Conservation (phyloP, 768 basidiomycete genomes). For the Boletus vermiculosoides region DNA sequence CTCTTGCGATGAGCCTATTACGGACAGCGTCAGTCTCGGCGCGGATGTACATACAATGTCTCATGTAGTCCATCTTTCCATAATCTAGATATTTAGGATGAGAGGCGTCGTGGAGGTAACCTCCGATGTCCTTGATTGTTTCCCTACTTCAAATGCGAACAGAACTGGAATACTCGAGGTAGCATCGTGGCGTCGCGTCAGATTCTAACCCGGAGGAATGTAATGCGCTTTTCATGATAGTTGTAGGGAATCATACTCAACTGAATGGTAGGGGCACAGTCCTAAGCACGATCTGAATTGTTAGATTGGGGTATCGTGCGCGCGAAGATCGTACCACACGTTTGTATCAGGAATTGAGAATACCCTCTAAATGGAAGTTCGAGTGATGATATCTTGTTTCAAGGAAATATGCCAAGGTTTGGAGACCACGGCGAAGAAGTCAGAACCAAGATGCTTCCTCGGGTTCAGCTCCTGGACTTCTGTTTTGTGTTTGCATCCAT, state of each 20-base stretch:
- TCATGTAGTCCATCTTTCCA: conserved; percentile 33
- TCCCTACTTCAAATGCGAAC: conserved; percentile 23
- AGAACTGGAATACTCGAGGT: conserved; percentile 28
- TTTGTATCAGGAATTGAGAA: neutral
- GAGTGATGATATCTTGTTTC: too few species aligned
- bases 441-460: neutral
- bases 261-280: neutral
- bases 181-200: conserved; percentile 35
- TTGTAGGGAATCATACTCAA: conserved; percentile 12
- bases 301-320: neutral
- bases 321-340: neutral
- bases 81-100: conserved; percentile 36
- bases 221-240: conserved; percentile 42
- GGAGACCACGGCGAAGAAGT: neutral
- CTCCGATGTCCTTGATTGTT: conserved; percentile 12
- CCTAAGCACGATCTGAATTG: neutral
- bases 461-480: neutral
- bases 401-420: too few species aligned
- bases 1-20: conserved; percentile 29
- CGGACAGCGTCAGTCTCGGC: conserved; percentile 24
- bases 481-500: neutral
- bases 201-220: conserved; percentile 38
- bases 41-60: conserved; percentile 29
- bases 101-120: conserved; percentile 29
- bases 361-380: neutral